A percentile compares a stretch with the other conserved stretches of the same genome.
Evolutionary conservation across 345 rosid genomes (phyloP).

Genomic region (Salix viminalis): DNA sequence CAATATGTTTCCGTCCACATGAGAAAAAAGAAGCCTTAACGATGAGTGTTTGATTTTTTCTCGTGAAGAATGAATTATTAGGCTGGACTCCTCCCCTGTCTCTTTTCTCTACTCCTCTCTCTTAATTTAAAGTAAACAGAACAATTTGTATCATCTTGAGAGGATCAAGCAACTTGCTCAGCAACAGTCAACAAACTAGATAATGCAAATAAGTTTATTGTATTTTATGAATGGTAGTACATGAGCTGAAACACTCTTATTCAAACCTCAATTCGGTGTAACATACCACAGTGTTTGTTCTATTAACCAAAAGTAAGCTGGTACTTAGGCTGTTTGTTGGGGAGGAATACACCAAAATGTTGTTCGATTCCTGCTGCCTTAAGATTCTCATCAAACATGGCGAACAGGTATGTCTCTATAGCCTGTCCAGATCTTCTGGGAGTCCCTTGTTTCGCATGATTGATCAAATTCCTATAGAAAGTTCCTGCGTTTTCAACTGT

Average conservation of each 20-base stretch:
- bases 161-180: neutral
- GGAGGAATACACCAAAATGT: conserved; percentile 33
- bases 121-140: neutral
- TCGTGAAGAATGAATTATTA: no score
- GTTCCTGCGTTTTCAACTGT: conserved; percentile 11
- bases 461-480: conserved; percentile 9
- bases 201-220: neutral
- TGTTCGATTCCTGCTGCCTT: conserved; percentile 34
- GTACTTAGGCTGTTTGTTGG: conserved; percentile 29
- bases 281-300: neutral
- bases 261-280: neutral
- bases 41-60: no score
- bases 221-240: neutral
- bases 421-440: conserved; percentile 34
- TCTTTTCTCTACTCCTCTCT: neutral
- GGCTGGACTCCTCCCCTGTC: neutral
- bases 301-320: conserved; percentile 20
- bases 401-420: conserved; percentile 37
- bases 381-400: conserved; percentile 39
- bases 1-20: no score
- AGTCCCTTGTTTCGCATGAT: conserved; percentile 24
- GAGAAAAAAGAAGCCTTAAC: no score
- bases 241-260: neutral
- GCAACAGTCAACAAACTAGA: neutral
- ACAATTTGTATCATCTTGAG: neutral